A percentile compares a stretch with the other conserved stretches of the same genome.
Evolutionary conservation across 768 basidiomycete species (phyloP).

Genomic region (Amyloporia xantha): DNA sequence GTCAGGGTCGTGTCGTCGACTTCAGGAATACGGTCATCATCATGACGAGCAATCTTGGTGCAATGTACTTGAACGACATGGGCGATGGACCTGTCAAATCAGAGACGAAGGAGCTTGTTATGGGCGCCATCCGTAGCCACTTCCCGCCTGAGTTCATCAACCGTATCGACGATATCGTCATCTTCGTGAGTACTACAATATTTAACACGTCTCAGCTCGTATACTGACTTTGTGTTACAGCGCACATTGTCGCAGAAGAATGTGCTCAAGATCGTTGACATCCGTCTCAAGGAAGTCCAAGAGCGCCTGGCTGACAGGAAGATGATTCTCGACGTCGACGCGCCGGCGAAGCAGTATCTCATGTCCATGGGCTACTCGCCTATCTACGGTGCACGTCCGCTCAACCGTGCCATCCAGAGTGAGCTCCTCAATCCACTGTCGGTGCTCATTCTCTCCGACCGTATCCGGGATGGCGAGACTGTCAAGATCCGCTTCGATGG

Average conservation of each 20-base stretch:
- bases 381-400: slow-evolving; percentile 85
- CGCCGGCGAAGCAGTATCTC: slow-evolving; percentile 70
- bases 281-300: slow-evolving; percentile 82
- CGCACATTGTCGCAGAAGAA: slow-evolving; percentile 72
- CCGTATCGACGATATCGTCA: slow-evolving; percentile 79
- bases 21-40: slow-evolving; percentile 91
- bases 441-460: slow-evolving; percentile 74
- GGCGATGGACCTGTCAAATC: slow-evolving; percentile 61
- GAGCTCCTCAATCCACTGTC: slow-evolving; percentile 91
- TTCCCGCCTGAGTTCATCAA: slow-evolving; percentile 94
- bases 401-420: slow-evolving; percentile 86
- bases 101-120: slow-evolving; percentile 58
- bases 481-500: slow-evolving; percentile 76
- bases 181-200: slow-evolving; percentile 49
- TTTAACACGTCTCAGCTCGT: too few species aligned
- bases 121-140: slow-evolving; percentile 72
- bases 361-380: slow-evolving; percentile 74
- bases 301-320: slow-evolving; percentile 73
- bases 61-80: slow-evolving; percentile 68
- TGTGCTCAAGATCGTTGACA: slow-evolving; percentile 81
- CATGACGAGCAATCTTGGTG: slow-evolving; percentile 91
- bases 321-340: slow-evolving; percentile 72
- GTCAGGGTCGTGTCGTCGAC: slow-evolving; percentile 84
- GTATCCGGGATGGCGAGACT: slow-evolving; percentile 74
- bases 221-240: slow-evolving; percentile 37